phyloP scores from a whole-genome alignment of 2,329 filamentous ascomycete genomes.

The Sporothrix schenckii region DNA sequence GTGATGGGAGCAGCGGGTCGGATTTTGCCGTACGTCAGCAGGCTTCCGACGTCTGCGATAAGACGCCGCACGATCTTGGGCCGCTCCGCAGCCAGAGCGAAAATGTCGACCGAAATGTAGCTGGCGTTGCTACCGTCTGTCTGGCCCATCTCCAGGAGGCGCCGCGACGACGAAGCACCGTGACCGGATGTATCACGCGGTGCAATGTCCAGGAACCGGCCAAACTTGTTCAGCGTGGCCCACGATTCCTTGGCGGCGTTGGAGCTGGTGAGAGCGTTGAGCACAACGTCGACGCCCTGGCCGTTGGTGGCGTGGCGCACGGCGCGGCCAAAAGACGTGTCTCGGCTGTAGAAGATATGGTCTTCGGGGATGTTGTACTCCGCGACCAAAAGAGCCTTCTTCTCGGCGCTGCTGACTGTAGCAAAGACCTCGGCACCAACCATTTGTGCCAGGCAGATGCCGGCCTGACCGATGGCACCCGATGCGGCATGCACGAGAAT shows the following conservation, averaged over 20 bases:
- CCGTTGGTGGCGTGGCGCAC: constrained; percentile 41
- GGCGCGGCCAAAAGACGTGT: constrained; percentile 41
- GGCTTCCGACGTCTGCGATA: constrained; percentile 44
- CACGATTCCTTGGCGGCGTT: constrained; percentile 48
- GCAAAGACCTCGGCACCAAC: constrained; percentile 48
- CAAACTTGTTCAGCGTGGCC: constrained; percentile 49
- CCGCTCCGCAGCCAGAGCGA: constrained; percentile 48
- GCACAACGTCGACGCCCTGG: constrained; percentile 45
- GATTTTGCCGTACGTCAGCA: constrained; percentile 44
- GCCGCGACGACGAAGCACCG: constrained; percentile 25
- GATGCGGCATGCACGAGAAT: constrained; percentile 48
- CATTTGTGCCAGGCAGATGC: constrained; percentile 46
- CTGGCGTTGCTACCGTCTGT: constrained; percentile 50
- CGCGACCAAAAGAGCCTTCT: constrained; percentile 46
- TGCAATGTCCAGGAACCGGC: constrained; percentile 34
- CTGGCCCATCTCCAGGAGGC: constrained; percentile 52
- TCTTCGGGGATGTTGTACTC: constrained; percentile 46
- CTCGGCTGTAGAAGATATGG: constrained; percentile 45
- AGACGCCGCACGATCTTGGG: constrained; percentile 48
- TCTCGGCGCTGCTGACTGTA: constrained; percentile 48
- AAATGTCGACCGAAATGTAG: constrained; percentile 52
- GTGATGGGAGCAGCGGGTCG: constrained; percentile 45
- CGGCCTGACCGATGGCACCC: constrained; percentile 48
- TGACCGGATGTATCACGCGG: constrained; percentile 21
- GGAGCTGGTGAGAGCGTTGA: constrained; percentile 50